A percentile compares a stretch with the other conserved stretches of the same genome.
Conservation (phyloP, 805 yeast genomes). For the Candida insectorum region DNA sequence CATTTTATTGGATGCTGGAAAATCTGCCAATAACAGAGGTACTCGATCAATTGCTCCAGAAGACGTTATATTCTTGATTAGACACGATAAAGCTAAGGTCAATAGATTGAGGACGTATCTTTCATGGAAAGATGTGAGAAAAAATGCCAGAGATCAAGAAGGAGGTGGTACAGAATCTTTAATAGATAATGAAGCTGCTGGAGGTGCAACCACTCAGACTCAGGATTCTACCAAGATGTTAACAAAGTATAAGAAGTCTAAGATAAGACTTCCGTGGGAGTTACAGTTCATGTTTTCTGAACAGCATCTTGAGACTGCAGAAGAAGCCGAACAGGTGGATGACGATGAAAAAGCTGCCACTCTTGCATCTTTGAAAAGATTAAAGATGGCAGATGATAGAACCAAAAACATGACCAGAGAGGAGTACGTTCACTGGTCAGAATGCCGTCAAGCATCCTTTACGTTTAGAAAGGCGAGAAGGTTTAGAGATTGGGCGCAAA, state of each 20-base stretch:
- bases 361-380: slow-evolving; percentile 78
- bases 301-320: slow-evolving; percentile 74
- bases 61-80: slow-evolving; percentile 85
- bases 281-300: slow-evolving; percentile 89
- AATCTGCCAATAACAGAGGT: slow-evolving; percentile 75
- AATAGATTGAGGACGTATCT: slow-evolving; percentile 85
- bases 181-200: slow-evolving; percentile 48
- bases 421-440: slow-evolving; percentile 98
- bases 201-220: slow-evolving; percentile 22
- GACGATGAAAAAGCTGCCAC: slow-evolving; percentile 91
- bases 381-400: slow-evolving; percentile 91
- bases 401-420: slow-evolving; percentile 92
- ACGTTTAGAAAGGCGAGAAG: slow-evolving; percentile 93
- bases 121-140: slow-evolving; percentile 96
- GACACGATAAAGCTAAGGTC: slow-evolving; percentile 93
- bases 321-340: slow-evolving; percentile 59
- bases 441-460: slow-evolving; percentile 95
- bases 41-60: slow-evolving; percentile 85
- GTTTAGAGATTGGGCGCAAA: slow-evolving; percentile 95
- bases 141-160: slow-evolving; percentile 62
- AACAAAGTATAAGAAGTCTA: slow-evolving; percentile 62
- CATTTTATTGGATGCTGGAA: slow-evolving; percentile 69
- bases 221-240: slow-evolving; percentile 42
- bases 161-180: slow-evolving; percentile 48
- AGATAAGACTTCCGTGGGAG: slow-evolving; percentile 92